Conservation (phyloP, 257 asterid species). For the Solanum neorickii region DNA sequence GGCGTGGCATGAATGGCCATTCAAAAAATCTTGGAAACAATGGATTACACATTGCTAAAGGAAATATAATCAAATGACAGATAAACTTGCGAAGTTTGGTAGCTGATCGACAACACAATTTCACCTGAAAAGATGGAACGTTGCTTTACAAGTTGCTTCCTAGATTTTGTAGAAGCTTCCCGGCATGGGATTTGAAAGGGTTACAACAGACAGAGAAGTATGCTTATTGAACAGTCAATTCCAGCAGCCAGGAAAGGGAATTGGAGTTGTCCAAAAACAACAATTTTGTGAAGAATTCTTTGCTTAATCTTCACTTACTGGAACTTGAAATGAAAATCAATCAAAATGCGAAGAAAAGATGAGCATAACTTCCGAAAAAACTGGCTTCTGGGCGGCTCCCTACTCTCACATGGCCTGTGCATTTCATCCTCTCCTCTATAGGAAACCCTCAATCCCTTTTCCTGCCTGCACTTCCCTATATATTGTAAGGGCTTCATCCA, state of each 20-base stretch:
- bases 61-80: neutral
- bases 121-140: neutral
- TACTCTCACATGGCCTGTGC: neutral
- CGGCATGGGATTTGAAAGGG: neutral
- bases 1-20: neutral
- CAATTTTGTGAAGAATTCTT: neutral
- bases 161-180: neutral
- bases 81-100: neutral
- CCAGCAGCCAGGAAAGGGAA: neutral
- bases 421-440: constrained; percentile 6
- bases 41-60: neutral
- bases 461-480: constrained; percentile 52
- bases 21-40: neutral
- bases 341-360: neutral
- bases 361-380: neutral
- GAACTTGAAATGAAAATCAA: neutral
- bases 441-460: constrained; percentile 64
- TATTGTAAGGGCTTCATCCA: constrained; percentile 74
- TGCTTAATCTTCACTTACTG: neutral
- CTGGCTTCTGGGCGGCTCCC: neutral
- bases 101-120: neutral
- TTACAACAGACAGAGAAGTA: neutral
- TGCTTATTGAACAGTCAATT: neutral
- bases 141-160: neutral
- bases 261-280: neutral